Conservation (phyloP, 1,139 yeast species). For the Taiozyma onychis region DNA sequence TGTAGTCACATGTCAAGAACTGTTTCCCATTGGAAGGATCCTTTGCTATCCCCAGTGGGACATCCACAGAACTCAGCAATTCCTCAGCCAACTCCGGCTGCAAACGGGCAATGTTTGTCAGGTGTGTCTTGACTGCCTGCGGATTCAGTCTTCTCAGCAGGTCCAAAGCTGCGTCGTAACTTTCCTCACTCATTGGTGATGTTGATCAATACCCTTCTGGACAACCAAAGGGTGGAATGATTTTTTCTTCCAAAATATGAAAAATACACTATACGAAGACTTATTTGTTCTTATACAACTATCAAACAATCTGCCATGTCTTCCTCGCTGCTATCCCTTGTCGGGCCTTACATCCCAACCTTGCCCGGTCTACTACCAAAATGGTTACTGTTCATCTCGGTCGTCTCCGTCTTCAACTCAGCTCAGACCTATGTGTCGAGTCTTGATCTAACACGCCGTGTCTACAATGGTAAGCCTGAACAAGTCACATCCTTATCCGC, state of each 20-base stretch:
- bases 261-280: too few relatives aligned
- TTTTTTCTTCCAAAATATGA: not conserved
- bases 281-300: too few relatives aligned
- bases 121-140: conserved; percentile 52
- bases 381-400: conserved; percentile 74
- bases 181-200: conserved; percentile 42
- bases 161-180: conserved; percentile 84
- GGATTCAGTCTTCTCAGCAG: conserved; percentile 86
- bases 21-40: conserved; percentile 61
- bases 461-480: conserved; percentile 62
- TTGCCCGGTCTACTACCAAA: conserved; percentile 53
- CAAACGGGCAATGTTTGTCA: conserved; percentile 63
- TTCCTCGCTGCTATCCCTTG: conserved; percentile 7
- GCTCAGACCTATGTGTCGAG: conserved; percentile 81
- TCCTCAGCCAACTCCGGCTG: conserved; percentile 88
- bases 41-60: conserved; percentile 58
- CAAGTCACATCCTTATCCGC: conserved; percentile 78
- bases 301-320: conserved; percentile 1
- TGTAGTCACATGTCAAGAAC: conserved; percentile 86
- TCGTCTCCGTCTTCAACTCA: conserved; percentile 87
- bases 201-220: not conserved
- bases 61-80: conserved; percentile 79
- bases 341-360: conserved; percentile 32
- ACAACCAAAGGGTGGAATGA: not conserved
- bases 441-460: conserved; percentile 66